These are phyloP conservation scores for Podochytrium sp. DNA, from an alignment of 192 early-diverging fungal genomes.

Conservation along the genomic window DNA sequence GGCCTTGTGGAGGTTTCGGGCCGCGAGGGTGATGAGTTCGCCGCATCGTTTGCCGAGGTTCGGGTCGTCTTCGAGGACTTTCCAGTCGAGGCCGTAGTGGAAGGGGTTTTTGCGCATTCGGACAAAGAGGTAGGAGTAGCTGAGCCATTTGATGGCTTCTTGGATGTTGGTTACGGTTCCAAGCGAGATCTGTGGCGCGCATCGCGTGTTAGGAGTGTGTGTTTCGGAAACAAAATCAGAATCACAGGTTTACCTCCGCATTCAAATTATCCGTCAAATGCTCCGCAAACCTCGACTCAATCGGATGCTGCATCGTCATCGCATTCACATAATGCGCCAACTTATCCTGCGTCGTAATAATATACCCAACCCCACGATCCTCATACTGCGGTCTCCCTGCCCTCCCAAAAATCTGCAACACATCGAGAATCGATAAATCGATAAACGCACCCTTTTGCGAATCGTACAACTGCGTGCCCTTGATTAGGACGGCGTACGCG, in stretches of 20 bases:
- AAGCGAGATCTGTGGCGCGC: conserved; percentile 82
- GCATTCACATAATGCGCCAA: conserved; percentile 90
- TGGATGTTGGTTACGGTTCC: conserved; percentile 95
- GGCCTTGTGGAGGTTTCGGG: conserved; percentile 71
- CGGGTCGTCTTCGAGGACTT: conserved; percentile 79
- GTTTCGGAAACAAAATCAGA: too few relatives aligned
- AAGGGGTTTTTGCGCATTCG: conserved; percentile 96
- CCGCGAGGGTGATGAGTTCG: conserved; percentile 81
- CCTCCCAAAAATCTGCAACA: conserved; percentile 99
- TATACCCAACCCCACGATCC: conserved; percentile 89
- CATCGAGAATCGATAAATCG: conserved; percentile 95
- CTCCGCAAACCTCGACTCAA: conserved; percentile 89
- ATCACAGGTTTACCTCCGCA: too few relatives aligned
- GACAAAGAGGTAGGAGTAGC: conserved; percentile 96
- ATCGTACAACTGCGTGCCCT: conserved; percentile 96
- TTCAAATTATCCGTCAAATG: conserved; percentile 94
- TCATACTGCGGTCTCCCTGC: conserved; percentile 92
- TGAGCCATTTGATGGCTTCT: conserved; percentile 95
- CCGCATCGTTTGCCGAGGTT: conserved; percentile 76
- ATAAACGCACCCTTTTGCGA: conserved; percentile 91
- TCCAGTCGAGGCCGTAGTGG: conserved; percentile 86
- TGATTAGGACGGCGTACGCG: conserved; percentile 97
- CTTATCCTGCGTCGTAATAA: conserved; percentile 93
- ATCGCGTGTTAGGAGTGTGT: too few relatives aligned
- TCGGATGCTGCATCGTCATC: conserved; percentile 96